Conservation (phyloP, 169 alveolate species). For the Plasmodium relictum region DNA sequence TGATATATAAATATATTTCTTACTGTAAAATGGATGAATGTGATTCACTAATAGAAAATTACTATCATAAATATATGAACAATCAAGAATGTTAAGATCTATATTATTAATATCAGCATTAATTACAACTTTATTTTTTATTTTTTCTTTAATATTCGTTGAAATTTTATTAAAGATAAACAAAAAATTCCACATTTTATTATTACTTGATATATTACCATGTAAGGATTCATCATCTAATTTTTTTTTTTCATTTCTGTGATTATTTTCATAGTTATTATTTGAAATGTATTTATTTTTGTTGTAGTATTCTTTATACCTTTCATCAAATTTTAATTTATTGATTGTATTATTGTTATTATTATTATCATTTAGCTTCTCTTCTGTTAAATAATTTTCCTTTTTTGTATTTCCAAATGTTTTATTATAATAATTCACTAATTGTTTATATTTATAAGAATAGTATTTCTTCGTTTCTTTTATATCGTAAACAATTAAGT, state of each 20-base stretch:
- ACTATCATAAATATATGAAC: slow-evolving; percentile 68
- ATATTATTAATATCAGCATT: slow-evolving; percentile 43
- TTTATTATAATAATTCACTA: slow-evolving; percentile 24
- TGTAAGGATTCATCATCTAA: neutral
- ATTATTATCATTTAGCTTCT: neutral
- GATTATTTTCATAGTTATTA: neutral
- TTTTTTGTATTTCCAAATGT: neutral
- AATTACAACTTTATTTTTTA: slow-evolving; percentile 35
- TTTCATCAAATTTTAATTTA: neutral
- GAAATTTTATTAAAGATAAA: slow-evolving; percentile 18
- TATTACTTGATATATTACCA: neutral
- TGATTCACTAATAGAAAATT: slow-evolving; percentile 41
- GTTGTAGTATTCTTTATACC: neutral
- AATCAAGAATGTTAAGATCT: slow-evolving; percentile 44
- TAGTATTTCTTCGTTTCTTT: slow-evolving; percentile 51
- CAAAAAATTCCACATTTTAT: slow-evolving; percentile 35
- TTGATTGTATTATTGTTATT: neutral
- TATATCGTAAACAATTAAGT: slow-evolving; percentile 48
- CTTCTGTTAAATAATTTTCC: neutral
- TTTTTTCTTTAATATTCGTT: slow-evolving; percentile 24
- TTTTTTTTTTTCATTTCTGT: neutral
- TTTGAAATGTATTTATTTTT: neutral
- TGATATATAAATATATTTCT: slow-evolving; percentile 35
- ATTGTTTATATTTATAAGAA: slow-evolving; percentile 17
- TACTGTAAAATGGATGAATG: slow-evolving; percentile 68